Conservation (phyloP, 2,329 filamentous ascomycete genomes). For the Penicillium sclerotigenum region DNA sequence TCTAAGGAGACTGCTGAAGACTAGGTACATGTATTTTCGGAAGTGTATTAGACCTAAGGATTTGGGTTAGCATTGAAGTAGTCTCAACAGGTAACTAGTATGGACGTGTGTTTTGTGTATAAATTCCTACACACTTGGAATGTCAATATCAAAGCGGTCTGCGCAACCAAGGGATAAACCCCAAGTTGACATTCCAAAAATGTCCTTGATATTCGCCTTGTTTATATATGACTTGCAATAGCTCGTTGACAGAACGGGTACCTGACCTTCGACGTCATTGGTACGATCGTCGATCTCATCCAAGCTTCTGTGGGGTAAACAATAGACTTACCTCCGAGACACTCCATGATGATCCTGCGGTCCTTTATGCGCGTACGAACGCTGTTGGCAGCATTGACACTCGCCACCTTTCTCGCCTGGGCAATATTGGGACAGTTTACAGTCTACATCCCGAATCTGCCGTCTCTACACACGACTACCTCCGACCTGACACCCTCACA, state of each 20-base stretch:
- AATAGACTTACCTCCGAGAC: neutral
- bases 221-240: neutral
- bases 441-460: neutral
- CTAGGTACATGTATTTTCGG: no score
- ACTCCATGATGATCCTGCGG: conserved; percentile 2
- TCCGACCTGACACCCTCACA: conserved; percentile 12
- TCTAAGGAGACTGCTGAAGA: no score
- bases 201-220: neutral
- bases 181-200: neutral
- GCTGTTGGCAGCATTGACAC: conserved; percentile 4
- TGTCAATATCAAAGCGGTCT: no score
- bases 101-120: no score
- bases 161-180: neutral
- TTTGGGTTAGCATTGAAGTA: no score
- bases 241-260: neutral
- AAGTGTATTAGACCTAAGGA: no score
- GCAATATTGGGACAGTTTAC: neutral
- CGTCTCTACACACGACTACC: neutral
- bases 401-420: conserved; percentile 10
- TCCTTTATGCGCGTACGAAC: conserved; percentile 14
- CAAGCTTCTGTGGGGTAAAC: neutral
- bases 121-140: no score
- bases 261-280: neutral
- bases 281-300: neutral
- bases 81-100: no score